phyloP scores from a whole-genome alignment of 257 asterid genomes.

The Agastache rugosa region DNA sequence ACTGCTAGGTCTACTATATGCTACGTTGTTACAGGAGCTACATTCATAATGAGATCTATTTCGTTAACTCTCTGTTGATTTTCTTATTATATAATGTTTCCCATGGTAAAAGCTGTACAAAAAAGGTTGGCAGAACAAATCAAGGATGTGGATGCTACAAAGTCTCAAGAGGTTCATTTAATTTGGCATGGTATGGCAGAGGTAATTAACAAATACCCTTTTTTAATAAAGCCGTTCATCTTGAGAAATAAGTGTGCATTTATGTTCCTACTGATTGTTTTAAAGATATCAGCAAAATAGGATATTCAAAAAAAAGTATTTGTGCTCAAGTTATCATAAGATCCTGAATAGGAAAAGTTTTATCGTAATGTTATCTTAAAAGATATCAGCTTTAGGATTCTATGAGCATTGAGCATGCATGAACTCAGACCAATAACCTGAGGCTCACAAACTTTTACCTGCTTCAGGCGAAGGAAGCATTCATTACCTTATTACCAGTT shows the following conservation, averaged over 20 bases:
- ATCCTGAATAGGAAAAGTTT: constrained; percentile 10
- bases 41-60: neutral
- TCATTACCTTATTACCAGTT: neutral
- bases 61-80: neutral
- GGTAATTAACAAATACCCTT: constrained; percentile 49
- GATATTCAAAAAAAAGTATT: neutral
- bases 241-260: neutral
- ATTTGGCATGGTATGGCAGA: constrained; percentile 93
- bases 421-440: neutral
- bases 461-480: neutral
- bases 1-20: neutral
- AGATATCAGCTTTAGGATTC: neutral
- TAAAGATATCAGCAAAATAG: constrained; percentile 11
- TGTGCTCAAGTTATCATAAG: neutral
- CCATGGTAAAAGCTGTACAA: constrained; percentile 64
- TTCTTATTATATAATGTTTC: constrained; percentile 35
- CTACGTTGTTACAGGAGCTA: neutral
- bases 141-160: constrained; percentile 75
- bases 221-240: neutral
- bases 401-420: constrained; percentile 12
- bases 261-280: constrained; percentile 13
- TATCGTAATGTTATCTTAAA: neutral
- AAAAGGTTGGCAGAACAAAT: constrained; percentile 69
- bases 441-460: neutral
- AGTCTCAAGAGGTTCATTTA: constrained; percentile 66